These are phyloP conservation scores for Hyphopichia fennica DNA, from an alignment of 1,139 yeast species.

Conservation along the genomic window DNA sequence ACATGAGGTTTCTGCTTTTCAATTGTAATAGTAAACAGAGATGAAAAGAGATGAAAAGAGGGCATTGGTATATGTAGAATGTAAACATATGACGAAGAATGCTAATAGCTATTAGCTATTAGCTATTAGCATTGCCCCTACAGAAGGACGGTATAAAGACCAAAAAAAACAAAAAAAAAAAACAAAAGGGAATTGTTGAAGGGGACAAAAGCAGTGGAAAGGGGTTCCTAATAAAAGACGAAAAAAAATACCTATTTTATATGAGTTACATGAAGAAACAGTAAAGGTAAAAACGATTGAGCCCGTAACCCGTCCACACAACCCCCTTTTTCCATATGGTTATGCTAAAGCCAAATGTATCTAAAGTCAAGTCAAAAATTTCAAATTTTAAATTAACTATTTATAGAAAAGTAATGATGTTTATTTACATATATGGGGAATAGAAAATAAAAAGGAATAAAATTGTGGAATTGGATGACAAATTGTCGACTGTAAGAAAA, in stretches of 20 bases:
- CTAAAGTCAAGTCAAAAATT: background rate
- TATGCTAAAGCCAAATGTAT: too few relatives aligned
- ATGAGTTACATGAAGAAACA: too few relatives aligned
- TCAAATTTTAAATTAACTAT: background rate
- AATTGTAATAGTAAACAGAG: too few relatives aligned
- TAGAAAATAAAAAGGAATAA: too few relatives aligned
- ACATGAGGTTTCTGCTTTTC: too few relatives aligned
- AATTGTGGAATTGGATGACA: background rate
- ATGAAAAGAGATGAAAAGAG: too few relatives aligned
- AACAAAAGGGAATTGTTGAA: background rate
- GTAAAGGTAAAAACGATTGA: background rate
- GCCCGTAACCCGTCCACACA: background rate
- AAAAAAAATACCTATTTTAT: too few relatives aligned
- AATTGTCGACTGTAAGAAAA: too few relatives aligned
- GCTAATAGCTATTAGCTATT: too few relatives aligned
- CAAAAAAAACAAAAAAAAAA: background rate
- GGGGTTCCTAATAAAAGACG: background rate
- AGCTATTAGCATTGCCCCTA: background rate
- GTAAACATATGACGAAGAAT: too few relatives aligned
- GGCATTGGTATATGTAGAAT: too few relatives aligned
- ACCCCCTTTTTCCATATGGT: background rate
- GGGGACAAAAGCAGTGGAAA: background rate
- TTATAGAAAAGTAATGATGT: conserved; percentile 3
- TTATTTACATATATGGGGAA: background rate
- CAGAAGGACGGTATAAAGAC: background rate